These are phyloP conservation scores for Wickerhamiella hasegawae DNA, from an alignment of 805 yeast species.

Conservation along the genomic window DNA sequence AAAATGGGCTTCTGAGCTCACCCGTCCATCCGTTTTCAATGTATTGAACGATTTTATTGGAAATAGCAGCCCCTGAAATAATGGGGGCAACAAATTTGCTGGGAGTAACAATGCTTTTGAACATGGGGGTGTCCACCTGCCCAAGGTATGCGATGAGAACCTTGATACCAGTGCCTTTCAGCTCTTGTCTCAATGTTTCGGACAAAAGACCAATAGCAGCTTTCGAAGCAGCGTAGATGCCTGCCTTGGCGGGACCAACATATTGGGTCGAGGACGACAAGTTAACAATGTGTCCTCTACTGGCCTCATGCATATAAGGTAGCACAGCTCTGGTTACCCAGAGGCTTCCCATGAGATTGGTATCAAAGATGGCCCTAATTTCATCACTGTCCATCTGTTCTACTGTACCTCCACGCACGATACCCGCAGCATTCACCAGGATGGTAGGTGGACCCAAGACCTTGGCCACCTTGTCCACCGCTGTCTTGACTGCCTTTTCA, in stretches of 20 bases:
- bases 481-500: constrained; percentile 25
- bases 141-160: constrained; percentile 67
- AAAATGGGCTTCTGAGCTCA: constrained; percentile 50
- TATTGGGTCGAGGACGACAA: constrained; percentile 63
- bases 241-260: constrained; percentile 55
- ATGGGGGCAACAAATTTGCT: constrained; percentile 58
- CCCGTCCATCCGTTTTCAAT: constrained; percentile 27
- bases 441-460: constrained; percentile 64
- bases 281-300: constrained; percentile 55
- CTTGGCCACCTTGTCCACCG: constrained; percentile 58
- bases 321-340: constrained; percentile 46
- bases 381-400: constrained; percentile 16
- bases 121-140: constrained; percentile 55
- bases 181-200: constrained; percentile 48
- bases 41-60: constrained; percentile 30
- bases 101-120: constrained; percentile 50
- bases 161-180: constrained; percentile 38
- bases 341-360: constrained; percentile 50
- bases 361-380: constrained; percentile 38
- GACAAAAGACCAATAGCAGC: constrained; percentile 63
- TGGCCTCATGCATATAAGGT: constrained; percentile 39
- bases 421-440: constrained; percentile 80
- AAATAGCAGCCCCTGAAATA: constrained; percentile 45
- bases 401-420: constrained; percentile 50
- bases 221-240: constrained; percentile 70